phyloP scores from a whole-genome alignment of 139 green algal species.

The Coelastrella sp. region DNA sequence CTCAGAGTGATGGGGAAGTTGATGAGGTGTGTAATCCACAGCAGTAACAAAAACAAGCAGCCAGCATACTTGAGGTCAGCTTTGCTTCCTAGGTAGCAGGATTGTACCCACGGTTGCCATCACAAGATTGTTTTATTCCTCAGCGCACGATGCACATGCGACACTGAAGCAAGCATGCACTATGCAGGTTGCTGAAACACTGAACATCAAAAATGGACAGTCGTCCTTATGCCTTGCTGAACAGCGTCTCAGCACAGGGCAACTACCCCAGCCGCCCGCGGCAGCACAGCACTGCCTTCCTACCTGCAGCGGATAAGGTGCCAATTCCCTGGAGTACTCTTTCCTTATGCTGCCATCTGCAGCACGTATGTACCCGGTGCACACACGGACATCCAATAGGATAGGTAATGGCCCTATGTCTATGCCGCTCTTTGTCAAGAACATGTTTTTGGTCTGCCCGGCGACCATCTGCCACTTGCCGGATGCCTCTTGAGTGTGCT shows the following conservation, averaged over 20 bases:
- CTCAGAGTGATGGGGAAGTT: no score
- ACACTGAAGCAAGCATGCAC: no score
- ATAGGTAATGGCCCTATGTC: conserved; percentile 66
- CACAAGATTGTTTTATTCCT: no score
- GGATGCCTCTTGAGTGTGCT: conserved; percentile 5
- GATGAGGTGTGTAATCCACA: no score
- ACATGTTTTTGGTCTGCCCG: conserved; percentile 38
- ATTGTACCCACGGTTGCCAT: no score
- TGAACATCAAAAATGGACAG: no score
- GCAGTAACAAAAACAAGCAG: background rate
- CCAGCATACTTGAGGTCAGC: background rate
- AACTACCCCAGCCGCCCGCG: no score
- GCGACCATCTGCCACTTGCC: conserved; percentile 20
- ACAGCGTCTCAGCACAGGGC: no score
- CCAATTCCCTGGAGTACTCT: conserved; percentile 77
- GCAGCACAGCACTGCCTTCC: background rate
- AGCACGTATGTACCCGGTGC: conserved; percentile 70
- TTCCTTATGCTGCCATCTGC: conserved; percentile 88
- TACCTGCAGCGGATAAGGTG: conserved; percentile 79
- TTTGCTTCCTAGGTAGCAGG: no score
- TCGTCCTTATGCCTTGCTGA: no score
- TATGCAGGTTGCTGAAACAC: no score
- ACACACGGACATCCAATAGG: conserved; percentile 80
- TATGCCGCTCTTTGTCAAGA: conserved; percentile 64
- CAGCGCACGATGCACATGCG: no score